These are phyloP conservation scores for Ophiocordyceps camponoti-floridani DNA, from an alignment of 2,329 filamentous ascomycete species.

Conservation along the genomic window DNA sequence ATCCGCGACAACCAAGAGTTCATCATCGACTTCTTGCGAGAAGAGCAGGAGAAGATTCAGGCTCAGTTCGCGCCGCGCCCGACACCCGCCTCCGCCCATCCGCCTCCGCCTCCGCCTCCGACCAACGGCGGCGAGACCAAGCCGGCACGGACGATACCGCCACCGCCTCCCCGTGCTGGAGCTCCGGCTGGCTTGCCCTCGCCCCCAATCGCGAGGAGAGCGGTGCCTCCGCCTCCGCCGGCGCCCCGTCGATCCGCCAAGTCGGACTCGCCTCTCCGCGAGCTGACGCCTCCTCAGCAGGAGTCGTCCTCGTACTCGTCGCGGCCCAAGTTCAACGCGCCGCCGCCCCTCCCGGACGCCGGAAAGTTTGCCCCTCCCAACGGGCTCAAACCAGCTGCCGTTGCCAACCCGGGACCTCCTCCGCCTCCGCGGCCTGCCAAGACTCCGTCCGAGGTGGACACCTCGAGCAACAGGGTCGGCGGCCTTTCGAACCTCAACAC, in stretches of 20 bases:
- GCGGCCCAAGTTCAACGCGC: conserved; percentile 59
- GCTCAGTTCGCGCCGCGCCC: conserved; percentile 7
- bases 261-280: conserved; percentile 43
- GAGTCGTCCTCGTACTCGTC: conserved; percentile 38
- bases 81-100: conserved; percentile 3
- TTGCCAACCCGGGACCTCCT: conserved; percentile 13
- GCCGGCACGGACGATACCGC: conserved; percentile 16
- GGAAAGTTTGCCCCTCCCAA: conserved; percentile 60
- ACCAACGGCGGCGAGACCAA: conserved; percentile 14
- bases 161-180: conserved; percentile 11
- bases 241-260: conserved; percentile 42
- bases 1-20: conserved; percentile 53
- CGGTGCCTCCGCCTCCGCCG: conserved; percentile 15
- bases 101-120: conserved; percentile 9
- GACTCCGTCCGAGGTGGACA: conserved; percentile 45
- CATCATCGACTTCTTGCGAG: conserved; percentile 44
- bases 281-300: conserved; percentile 53
- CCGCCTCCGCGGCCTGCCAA: conserved; percentile 38
- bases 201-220: conserved; percentile 4
- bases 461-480: conserved; percentile 40
- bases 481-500: conserved; percentile 50
- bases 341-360: conserved; percentile 76
- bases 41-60: conserved; percentile 28
- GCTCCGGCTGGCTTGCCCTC: not conserved
- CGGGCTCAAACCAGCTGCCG: conserved; percentile 9